These are phyloP conservation scores for Zygosaccharomyces kombuchaensis DNA, from an alignment of 805 yeast genomes.

Conservation along the genomic window DNA sequence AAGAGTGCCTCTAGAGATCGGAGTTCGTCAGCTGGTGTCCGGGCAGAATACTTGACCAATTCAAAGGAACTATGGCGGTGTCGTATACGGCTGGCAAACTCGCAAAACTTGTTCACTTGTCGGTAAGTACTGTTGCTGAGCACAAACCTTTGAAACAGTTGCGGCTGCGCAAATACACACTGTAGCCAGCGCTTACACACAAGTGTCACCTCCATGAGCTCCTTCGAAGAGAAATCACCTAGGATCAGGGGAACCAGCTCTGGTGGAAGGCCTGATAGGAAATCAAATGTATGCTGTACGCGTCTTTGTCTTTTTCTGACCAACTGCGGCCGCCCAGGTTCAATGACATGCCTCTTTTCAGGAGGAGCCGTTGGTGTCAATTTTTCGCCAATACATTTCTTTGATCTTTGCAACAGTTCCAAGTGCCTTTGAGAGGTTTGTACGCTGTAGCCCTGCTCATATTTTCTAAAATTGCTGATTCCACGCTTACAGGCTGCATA, in stretches of 20 bases:
- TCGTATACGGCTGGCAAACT: slow-evolving; percentile 13
- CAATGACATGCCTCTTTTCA: slow-evolving; percentile 16
- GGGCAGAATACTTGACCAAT: slow-evolving; percentile 20
- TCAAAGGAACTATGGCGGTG: slow-evolving; percentile 7
- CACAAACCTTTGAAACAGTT: slow-evolving; percentile 19
- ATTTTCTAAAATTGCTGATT: slow-evolving; percentile 13
- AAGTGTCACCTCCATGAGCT: slow-evolving; percentile 16
- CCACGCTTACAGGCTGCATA: slow-evolving; percentile 21
- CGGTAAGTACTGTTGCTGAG: slow-evolving; percentile 16
- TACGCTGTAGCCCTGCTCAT: slow-evolving; percentile 11
- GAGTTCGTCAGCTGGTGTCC: slow-evolving; percentile 22
- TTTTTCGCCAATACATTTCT: neutral
- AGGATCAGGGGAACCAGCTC: slow-evolving; percentile 28
- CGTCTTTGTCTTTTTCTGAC: neutral
- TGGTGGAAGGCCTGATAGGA: slow-evolving; percentile 21
- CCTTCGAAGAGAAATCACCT: slow-evolving; percentile 16
- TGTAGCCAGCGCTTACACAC: slow-evolving; percentile 26
- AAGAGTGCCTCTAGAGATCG: slow-evolving; percentile 17
- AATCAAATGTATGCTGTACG: slow-evolving; percentile 12
- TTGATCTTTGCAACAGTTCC: slow-evolving; percentile 1
- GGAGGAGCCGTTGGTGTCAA: neutral
- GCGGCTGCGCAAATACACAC: slow-evolving; percentile 18
- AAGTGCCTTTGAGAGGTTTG: slow-evolving; percentile 14
- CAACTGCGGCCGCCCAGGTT: slow-evolving; percentile 15
- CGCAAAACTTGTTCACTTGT: slow-evolving; percentile 16